Conservation (phyloP, 345 rosid species). For the Citrus unshiu region DNA sequence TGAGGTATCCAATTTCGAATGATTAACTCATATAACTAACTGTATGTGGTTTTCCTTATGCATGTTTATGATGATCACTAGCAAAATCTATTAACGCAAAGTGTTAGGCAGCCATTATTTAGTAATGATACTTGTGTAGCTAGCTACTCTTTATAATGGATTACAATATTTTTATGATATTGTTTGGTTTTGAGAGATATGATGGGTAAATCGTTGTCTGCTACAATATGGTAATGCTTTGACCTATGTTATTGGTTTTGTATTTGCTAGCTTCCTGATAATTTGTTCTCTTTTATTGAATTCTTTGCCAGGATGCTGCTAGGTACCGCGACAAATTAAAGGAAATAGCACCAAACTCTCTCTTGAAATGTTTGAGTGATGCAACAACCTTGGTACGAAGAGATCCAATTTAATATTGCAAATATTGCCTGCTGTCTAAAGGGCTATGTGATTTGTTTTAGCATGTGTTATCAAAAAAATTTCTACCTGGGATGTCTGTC, state of each 20-base stretch:
- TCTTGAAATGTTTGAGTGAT: slow-evolving; percentile 64
- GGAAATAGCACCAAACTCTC: slow-evolving; percentile 59
- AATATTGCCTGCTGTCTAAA: neutral
- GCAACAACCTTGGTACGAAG: slow-evolving; percentile 66
- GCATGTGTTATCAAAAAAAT: neutral
- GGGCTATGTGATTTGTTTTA: neutral
- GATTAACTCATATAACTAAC: neutral
- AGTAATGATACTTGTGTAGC: neutral
- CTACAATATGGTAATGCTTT: neutral
- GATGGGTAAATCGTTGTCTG: neutral
- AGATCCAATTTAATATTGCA: neutral
- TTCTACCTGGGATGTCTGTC: neutral
- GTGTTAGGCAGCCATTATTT: neutral
- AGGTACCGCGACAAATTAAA: slow-evolving; percentile 48
- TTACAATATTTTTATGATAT: neutral
- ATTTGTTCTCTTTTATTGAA: neutral
- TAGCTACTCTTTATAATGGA: neutral
- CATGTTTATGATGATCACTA: neutral
- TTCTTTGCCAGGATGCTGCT: slow-evolving; percentile 57
- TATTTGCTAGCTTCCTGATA: neutral
- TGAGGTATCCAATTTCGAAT: slow-evolving; percentile 38
- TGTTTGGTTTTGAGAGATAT: neutral
- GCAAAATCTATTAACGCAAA: neutral
- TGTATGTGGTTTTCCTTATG: neutral
- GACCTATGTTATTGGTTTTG: neutral